Conservation (phyloP, 2,329 filamentous ascomycete genomes). For the Sporothrix schenckii region DNA sequence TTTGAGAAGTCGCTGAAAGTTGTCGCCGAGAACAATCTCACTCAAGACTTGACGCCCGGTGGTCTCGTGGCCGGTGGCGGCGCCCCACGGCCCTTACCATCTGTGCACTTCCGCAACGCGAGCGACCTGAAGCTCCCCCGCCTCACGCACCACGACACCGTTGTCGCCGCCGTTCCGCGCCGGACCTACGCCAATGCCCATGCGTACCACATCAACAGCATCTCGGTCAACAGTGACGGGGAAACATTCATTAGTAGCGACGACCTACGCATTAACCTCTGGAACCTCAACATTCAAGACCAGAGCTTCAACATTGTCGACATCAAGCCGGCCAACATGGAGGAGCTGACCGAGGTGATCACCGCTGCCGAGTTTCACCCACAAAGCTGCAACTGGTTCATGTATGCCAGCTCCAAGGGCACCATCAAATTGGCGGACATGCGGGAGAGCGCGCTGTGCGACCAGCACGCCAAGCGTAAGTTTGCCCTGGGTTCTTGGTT, state of each 20-base stretch:
- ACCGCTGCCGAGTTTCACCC: conserved; percentile 98
- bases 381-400: conserved; percentile 98
- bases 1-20: conserved; percentile 99
- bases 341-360: conserved; percentile 97
- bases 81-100: conserved; percentile 70
- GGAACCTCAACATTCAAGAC: conserved; percentile 99
- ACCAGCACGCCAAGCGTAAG: conserved; percentile 92
- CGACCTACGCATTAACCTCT: conserved; percentile 94
- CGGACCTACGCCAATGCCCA: conserved; percentile 98
- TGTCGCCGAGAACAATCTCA: conserved; percentile 97
- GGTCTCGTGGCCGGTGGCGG: conserved; percentile 75
- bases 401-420: conserved; percentile 99
- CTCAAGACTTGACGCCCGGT: conserved; percentile 84
- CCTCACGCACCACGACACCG: conserved; percentile 96
- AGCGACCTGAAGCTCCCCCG: conserved; percentile 89
- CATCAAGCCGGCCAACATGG: conserved; percentile 99
- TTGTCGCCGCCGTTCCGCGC: conserved; percentile 92
- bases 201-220: conserved; percentile 99
- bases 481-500: conserved; percentile 35
- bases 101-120: conserved; percentile 75
- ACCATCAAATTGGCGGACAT: conserved; percentile 99
- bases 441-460: conserved; percentile 93
- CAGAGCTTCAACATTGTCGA: conserved; percentile 99
- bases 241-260: conserved; percentile 99
- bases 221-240: conserved; percentile 99